Evolutionary conservation across 441 rosid genomes (phyloP).

Genomic region (Adansonia gregorii): DNA sequence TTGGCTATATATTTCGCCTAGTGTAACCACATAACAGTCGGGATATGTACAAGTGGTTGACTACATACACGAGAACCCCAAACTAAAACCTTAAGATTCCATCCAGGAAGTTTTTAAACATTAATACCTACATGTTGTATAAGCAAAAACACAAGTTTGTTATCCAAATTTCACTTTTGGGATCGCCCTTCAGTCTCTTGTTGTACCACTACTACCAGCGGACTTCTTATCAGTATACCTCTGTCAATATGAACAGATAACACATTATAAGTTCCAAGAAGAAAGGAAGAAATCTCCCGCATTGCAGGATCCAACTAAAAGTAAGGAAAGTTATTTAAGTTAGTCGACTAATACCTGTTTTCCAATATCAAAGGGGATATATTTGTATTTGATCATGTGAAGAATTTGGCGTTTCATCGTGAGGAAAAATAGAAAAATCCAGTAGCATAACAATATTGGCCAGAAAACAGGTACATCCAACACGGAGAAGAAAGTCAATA

Average conservation of each 20-base stretch:
- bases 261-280: slow-evolving; percentile 17
- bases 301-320: not conserved
- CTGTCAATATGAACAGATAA: slow-evolving; percentile 25
- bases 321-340: not conserved
- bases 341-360: slow-evolving; percentile 33
- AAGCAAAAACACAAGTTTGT: not conserved
- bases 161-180: slow-evolving; percentile 5
- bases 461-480: slow-evolving; percentile 69
- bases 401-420: slow-evolving; percentile 54
- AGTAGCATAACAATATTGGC: slow-evolving; percentile 63
- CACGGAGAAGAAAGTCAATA: slow-evolving; percentile 58
- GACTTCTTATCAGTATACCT: slow-evolving; percentile 32
- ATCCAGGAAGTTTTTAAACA: not conserved
- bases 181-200: slow-evolving; percentile 31
- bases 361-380: slow-evolving; percentile 45
- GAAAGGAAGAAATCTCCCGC: not conserved
- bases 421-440: slow-evolving; percentile 57
- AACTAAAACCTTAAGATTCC: not conserved
- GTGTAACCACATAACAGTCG: not conserved
- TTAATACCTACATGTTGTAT: not conserved
- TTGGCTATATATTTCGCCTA: not conserved
- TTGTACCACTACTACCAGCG: slow-evolving; percentile 23
- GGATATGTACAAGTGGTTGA: not conserved
- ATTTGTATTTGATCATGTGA: slow-evolving; percentile 56
- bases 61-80: not conserved